Evolutionary conservation across 106 monocot genomes (phyloP).

Genomic region (Dendrobium catenatum): DNA sequence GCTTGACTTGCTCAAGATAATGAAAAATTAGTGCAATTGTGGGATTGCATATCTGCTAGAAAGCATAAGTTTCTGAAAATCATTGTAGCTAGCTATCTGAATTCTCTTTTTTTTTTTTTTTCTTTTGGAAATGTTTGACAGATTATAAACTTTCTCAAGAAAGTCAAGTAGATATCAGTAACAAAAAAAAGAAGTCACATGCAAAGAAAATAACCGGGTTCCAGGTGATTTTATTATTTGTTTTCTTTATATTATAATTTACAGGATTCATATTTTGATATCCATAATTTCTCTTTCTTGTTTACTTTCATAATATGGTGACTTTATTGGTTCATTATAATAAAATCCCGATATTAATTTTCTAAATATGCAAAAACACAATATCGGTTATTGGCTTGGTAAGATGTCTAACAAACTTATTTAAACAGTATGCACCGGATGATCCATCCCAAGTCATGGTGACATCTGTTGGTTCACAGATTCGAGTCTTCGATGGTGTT

Average conservation of each 20-base stretch:
- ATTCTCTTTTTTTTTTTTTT: neutral
- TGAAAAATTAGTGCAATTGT: no score
- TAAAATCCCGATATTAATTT: neutral
- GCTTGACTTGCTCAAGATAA: no score
- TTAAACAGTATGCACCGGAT: conserved; percentile 78
- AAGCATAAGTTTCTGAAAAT: neutral
- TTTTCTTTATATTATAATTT: neutral
- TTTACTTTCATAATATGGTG: neutral
- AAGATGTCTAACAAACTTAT: neutral
- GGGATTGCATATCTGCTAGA: no score
- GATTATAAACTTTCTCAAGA: conserved; percentile 68
- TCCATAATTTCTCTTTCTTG: neutral
- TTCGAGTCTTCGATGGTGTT: conserved; percentile 68
- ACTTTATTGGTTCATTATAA: neutral
- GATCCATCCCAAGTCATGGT: conserved; percentile 77
- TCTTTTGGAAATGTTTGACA: conserved; percentile 13
- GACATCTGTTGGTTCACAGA: conserved; percentile 88
- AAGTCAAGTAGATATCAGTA: conserved; percentile 56
- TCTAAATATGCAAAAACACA: neutral
- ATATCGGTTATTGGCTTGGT: neutral
- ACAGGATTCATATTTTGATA: neutral
- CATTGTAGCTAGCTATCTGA: neutral
- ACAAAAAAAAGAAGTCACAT: conserved; percentile 68
- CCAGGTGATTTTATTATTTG: conserved; percentile 43
- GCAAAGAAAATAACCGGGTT: conserved; percentile 93